Percentiles rank a stretch among this genome's conserved stretches.
phyloP scores from a whole-genome alignment of 257 asterid species.

The Solanum rostratum region DNA sequence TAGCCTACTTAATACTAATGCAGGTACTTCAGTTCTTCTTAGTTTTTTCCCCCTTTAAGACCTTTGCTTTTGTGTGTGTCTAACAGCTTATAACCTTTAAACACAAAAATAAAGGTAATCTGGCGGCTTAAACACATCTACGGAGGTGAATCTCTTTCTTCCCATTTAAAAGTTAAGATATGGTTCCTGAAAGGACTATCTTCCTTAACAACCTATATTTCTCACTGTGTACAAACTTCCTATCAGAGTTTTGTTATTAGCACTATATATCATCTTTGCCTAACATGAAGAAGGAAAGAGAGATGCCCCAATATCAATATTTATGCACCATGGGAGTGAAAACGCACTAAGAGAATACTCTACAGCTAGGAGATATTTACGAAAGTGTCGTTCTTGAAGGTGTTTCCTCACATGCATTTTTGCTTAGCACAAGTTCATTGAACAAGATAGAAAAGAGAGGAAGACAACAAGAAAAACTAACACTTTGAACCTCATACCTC shows the following conservation, averaged over 20 bases:
- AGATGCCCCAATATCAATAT: background rate
- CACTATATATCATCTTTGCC: background rate
- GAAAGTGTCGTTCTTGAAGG: background rate
- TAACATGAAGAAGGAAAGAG: background rate
- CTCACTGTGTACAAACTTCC: background rate
- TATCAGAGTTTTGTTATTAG: background rate
- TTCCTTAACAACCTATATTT: background rate
- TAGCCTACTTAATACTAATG: background rate
- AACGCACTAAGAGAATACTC: background rate
- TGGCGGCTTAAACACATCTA: background rate
- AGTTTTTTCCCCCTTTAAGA: background rate
- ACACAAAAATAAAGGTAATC: background rate
- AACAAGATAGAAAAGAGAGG: background rate
- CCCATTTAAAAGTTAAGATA: background rate
- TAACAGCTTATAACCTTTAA: background rate
- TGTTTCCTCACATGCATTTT: background rate
- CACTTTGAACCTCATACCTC: slow-evolving; percentile 44
- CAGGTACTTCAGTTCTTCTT: background rate
- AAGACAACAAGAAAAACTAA: background rate
- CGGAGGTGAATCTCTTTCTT: background rate
- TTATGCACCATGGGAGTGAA: background rate
- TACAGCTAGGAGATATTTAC: background rate
- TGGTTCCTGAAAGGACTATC: background rate
- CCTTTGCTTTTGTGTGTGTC: background rate
- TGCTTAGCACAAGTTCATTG: background rate